phyloP scores from a whole-genome alignment of 2,329 filamentous ascomycete species.

The Sclerotinia nivalis region DNA sequence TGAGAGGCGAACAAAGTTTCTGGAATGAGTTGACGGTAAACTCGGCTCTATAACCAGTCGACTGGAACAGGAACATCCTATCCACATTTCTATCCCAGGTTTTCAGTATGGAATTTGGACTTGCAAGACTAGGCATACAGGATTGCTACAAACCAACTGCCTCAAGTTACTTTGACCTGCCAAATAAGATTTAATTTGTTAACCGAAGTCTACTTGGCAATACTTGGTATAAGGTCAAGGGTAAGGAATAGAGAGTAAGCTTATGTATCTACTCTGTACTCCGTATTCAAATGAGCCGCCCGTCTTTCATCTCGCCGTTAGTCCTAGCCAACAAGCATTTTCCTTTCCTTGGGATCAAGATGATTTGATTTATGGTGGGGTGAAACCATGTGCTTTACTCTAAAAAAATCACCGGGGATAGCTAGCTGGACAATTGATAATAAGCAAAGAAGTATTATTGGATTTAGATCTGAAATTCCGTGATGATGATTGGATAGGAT shows the following conservation, averaged over 20 bases:
- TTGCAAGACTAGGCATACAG: slow-evolving; percentile 1
- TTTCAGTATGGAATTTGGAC: not conserved
- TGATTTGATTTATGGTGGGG: not conserved
- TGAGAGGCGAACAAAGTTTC: slow-evolving; percentile 5
- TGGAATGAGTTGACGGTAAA: not conserved
- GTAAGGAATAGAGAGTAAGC: not conserved
- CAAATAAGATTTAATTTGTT: not conserved
- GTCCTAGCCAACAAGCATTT: not conserved
- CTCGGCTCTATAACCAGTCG: slow-evolving; percentile 10
- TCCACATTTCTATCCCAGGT: not conserved
- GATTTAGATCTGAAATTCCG: slow-evolving; percentile 1
- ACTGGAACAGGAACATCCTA: slow-evolving; percentile 3
- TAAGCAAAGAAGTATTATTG: slow-evolving; percentile 1
- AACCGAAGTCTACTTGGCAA: slow-evolving; percentile 6
- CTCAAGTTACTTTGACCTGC: slow-evolving; percentile 1
- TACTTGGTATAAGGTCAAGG: not conserved
- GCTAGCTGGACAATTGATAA: slow-evolving; percentile 12
- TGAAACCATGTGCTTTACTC: not conserved
- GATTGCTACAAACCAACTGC: not conserved
- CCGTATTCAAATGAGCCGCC: not conserved
- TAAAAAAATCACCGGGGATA: not conserved
- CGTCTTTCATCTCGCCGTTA: not conserved
- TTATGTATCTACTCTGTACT: not conserved
- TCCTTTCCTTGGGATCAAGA: not conserved
- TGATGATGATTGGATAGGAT: slow-evolving; percentile 6